These are phyloP conservation scores for Diplosphaera chodatii DNA, from an alignment of 139 green algal species.

Conservation along the genomic window DNA sequence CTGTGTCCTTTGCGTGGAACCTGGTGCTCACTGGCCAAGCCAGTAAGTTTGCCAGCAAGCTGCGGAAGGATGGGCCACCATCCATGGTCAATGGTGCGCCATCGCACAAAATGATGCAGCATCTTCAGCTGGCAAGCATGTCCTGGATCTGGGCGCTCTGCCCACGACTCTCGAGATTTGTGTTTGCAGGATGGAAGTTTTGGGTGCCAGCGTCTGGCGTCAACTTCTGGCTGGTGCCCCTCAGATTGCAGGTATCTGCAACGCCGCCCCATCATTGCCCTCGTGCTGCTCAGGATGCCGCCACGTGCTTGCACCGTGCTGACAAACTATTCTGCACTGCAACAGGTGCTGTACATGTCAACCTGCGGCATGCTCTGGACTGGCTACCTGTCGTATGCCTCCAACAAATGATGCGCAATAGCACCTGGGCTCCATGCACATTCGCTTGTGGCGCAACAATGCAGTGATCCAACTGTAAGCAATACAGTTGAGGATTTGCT, in stretches of 20 bases:
- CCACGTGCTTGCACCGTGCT: too few relatives aligned
- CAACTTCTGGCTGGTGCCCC: conserved; percentile 74
- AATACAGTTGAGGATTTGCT: too few relatives aligned
- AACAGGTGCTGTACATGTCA: conserved; percentile 79
- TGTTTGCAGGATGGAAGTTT: conserved; percentile 75
- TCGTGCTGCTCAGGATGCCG: too few relatives aligned
- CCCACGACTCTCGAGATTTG: not conserved
- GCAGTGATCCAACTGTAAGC: too few relatives aligned
- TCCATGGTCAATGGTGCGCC: conserved; percentile 59
- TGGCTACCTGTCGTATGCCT: conserved; percentile 69
- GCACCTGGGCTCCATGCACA: too few relatives aligned
- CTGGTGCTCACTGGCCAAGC: conserved; percentile 40
- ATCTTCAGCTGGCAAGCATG: not conserved
- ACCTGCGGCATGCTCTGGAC: conserved; percentile 77
- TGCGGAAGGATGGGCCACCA: conserved; percentile 55
- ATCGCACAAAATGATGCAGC: not conserved
- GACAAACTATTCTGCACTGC: not conserved
- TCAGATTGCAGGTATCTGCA: conserved; percentile 60
- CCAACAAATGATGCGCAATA: conserved; percentile 17
- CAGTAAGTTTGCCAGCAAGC: conserved; percentile 45
- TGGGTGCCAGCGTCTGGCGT: conserved; percentile 75
- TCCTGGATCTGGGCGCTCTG: not conserved
- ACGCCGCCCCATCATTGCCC: too few relatives aligned
- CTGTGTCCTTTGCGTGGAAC: conserved; percentile 68
- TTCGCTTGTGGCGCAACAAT: too few relatives aligned